These are phyloP conservation scores for Dioszegia crocea DNA, from an alignment of 768 basidiomycete genomes.

Conservation along the genomic window DNA sequence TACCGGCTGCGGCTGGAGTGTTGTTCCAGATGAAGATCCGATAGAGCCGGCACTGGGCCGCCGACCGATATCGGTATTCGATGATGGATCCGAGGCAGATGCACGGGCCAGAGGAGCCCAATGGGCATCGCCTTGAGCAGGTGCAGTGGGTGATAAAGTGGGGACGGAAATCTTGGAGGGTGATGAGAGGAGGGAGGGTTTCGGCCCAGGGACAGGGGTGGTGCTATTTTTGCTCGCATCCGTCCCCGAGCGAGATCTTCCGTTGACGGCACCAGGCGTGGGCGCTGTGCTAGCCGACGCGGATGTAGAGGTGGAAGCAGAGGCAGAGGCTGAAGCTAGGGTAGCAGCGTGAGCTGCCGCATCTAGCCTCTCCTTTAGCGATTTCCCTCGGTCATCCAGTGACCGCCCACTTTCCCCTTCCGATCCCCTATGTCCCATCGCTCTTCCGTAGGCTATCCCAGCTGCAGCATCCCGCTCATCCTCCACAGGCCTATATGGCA, in stretches of 20 bases:
- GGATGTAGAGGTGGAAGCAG: not conserved
- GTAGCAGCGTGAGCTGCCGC: slow-evolving; percentile 26
- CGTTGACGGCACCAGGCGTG: not conserved
- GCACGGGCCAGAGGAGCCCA: slow-evolving; percentile 3
- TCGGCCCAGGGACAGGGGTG: not conserved
- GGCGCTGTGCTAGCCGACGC: slow-evolving; percentile 3
- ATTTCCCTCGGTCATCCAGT: slow-evolving; percentile 5
- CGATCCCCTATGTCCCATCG: not conserved
- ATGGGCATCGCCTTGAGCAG: not conserved
- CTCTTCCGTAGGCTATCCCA: not conserved
- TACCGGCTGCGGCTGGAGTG: slow-evolving; percentile 14
- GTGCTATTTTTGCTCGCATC: not conserved
- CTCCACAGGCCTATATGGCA: slow-evolving; percentile 30
- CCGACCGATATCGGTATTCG: not conserved
- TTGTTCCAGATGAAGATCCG: not conserved
- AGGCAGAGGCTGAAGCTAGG: not conserved
- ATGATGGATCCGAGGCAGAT: not conserved
- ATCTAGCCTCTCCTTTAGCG: slow-evolving; percentile 41
- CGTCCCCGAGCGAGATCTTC: not conserved
- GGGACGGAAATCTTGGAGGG: slow-evolving; percentile 10
- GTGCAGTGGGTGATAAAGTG: not conserved
- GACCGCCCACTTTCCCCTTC: not conserved
- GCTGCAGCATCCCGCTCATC: slow-evolving; percentile 19
- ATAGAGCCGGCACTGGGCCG: not conserved
- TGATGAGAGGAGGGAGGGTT: slow-evolving; percentile 13